Percentiles rank a stretch among this genome's conserved stretches.
Conservation (phyloP, 148 eudicot species). For the Rhododendron williamsianum region DNA sequence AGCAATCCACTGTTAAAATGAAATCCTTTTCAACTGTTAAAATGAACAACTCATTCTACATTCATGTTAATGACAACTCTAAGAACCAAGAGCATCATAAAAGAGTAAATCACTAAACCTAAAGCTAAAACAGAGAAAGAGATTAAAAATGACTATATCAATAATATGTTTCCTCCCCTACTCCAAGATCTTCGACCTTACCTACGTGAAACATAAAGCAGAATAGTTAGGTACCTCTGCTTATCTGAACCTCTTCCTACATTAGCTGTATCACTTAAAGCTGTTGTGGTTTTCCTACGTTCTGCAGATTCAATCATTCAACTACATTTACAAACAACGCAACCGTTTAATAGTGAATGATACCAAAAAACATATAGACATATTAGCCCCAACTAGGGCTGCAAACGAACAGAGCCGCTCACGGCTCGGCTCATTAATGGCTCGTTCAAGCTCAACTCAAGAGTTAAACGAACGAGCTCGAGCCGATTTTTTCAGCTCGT, state of each 20-base stretch:
- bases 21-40: not conserved
- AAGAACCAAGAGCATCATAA: not conserved
- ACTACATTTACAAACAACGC: constrained; percentile 8
- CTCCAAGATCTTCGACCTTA: not conserved
- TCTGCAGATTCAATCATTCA: constrained; percentile 13
- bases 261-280: too few relatives aligned
- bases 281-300: not conserved
- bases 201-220: too few relatives aligned
- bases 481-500: too few relatives aligned
- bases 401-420: too few relatives aligned
- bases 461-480: too few relatives aligned
- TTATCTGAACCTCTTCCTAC: constrained; percentile 4
- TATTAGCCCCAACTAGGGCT: not conserved
- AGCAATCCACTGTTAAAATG: too few relatives aligned
- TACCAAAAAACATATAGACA: not conserved
- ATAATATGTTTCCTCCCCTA: too few relatives aligned
- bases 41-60: not conserved
- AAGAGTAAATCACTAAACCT: not conserved
- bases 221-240: too few relatives aligned
- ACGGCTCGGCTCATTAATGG: too few relatives aligned
- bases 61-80: not conserved
- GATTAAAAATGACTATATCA: not conserved
- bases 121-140: not conserved
- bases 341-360: not conserved
- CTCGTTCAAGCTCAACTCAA: too few relatives aligned